These are phyloP conservation scores for Alternaria angustiovoidea DNA, from an alignment of 2,329 filamentous ascomycete species.

Conservation along the genomic window DNA sequence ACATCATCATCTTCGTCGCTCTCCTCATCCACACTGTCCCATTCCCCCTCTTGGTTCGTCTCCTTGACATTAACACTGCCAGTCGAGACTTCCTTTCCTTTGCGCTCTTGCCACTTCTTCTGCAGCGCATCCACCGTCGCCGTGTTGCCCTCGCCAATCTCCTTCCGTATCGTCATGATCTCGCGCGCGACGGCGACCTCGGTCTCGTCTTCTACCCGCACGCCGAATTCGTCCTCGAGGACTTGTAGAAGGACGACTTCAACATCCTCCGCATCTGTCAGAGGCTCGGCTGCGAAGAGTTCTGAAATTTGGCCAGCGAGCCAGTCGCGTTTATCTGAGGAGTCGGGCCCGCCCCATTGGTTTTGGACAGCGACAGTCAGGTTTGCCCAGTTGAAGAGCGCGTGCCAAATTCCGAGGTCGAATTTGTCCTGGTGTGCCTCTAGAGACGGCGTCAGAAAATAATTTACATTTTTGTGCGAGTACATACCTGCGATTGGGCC, in stretches of 20 bases:
- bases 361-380: constrained; percentile 87
- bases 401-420: constrained; percentile 85
- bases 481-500: constrained; percentile 11
- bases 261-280: constrained; percentile 78
- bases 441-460: constrained; percentile 20
- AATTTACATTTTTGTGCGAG: background rate
- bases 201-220: constrained; percentile 89
- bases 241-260: constrained; percentile 87
- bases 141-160: constrained; percentile 72
- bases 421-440: constrained; percentile 55
- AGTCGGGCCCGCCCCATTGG: constrained; percentile 85
- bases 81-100: constrained; percentile 64
- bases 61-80: constrained; percentile 61
- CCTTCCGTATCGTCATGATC: constrained; percentile 72
- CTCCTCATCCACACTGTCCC: constrained; percentile 61
- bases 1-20: constrained; percentile 54
- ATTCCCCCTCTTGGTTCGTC: constrained; percentile 59
- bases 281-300: constrained; percentile 68
- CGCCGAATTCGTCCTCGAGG: constrained; percentile 95
- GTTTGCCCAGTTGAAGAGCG: constrained; percentile 86
- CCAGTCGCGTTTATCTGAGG: constrained; percentile 92
- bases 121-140: constrained; percentile 71
- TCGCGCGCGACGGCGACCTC: constrained; percentile 75
- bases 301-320: constrained; percentile 88
- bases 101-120: constrained; percentile 67